These are phyloP conservation scores for Vanderwaltozyma verrucispora DNA, from an alignment of 805 yeast genomes.

Conservation along the genomic window DNA sequence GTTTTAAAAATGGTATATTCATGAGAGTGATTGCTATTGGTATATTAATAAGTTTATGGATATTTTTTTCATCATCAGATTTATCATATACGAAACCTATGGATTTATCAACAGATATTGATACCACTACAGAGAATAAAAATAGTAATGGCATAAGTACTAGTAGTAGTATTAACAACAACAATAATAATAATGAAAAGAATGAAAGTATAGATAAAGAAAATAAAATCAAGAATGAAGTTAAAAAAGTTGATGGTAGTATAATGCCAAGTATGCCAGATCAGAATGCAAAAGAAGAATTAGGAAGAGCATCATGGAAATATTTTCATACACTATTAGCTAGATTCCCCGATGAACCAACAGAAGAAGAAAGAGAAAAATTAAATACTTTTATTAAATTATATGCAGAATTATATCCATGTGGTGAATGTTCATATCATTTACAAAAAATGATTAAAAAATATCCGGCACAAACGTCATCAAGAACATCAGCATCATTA, in stretches of 20 bases:
- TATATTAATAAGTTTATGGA: constrained; percentile 15
- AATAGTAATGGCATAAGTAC: constrained; percentile 13
- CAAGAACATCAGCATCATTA: constrained; percentile 71
- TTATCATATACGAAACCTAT: constrained; percentile 19
- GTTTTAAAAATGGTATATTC: neutral
- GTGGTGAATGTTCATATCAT: constrained; percentile 95
- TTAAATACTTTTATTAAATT: constrained; percentile 52
- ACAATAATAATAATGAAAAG: neutral
- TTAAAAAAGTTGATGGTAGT: constrained; percentile 24
- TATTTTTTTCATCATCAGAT: constrained; percentile 17
- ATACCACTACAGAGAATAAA: no score
- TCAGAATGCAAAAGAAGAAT: constrained; percentile 53
- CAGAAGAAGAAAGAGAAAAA: constrained; percentile 49
- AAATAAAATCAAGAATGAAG: neutral
- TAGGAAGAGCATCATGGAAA: constrained; percentile 90
- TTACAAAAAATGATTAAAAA: constrained; percentile 58
- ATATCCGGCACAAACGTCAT: constrained; percentile 75
- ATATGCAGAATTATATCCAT: constrained; percentile 90
- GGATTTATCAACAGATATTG: neutral
- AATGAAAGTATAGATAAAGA: neutral
- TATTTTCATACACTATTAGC: constrained; percentile 87
- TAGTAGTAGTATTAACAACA: neutral
- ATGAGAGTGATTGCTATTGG: constrained; percentile 9
- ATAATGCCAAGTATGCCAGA: constrained; percentile 96
- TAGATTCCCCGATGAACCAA: constrained; percentile 80